phyloP scores from a whole-genome alignment of 1,139 yeast species.

The Petasospora rhodanensis region DNA sequence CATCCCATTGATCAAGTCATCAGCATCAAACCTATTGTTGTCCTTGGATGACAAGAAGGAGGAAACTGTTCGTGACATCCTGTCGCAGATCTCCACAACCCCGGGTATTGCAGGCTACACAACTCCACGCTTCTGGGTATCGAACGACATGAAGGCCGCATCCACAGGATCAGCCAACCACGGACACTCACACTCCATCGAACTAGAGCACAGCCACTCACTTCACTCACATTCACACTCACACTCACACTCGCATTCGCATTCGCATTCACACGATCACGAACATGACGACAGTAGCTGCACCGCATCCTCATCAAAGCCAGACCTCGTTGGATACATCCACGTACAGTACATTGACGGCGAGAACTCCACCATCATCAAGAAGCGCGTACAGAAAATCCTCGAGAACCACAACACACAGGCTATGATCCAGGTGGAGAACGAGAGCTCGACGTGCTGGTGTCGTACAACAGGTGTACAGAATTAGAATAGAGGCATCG shows the following conservation, averaged over 20 bases:
- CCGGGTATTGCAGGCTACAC: conserved; percentile 84
- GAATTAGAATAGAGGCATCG: not conserved
- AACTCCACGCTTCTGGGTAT: conserved; percentile 83
- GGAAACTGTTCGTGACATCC: conserved; percentile 51
- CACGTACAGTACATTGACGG: conserved; percentile 69
- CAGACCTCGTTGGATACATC: conserved; percentile 47
- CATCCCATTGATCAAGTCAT: conserved; percentile 74
- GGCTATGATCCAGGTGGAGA: conserved; percentile 58
- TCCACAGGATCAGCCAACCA: conserved; percentile 3
- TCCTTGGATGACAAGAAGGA: conserved; percentile 57
- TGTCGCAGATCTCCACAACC: conserved; percentile 62
- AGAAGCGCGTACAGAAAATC: conserved; percentile 54
- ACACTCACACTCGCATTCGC: conserved; percentile 13
- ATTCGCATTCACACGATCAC: conserved; percentile 3
- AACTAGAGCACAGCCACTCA: conserved; percentile 23
- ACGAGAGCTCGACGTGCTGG: conserved; percentile 57
- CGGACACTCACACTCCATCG: conserved; percentile 15
- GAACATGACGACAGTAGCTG: conserved; percentile 3
- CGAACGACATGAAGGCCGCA: conserved; percentile 34
- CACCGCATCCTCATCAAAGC: too few relatives aligned
- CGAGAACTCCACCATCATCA: conserved; percentile 58
- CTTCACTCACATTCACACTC: conserved; percentile 27
- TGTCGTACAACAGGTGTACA: conserved; percentile 33
- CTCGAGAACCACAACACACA: conserved; percentile 38
- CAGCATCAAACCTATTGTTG: conserved; percentile 70